A percentile compares a stretch with the other conserved stretches of the same genome.
phyloP scores from a whole-genome alignment of 495 filamentous ascomycete species.

The Penicillium longicatenatum region DNA sequence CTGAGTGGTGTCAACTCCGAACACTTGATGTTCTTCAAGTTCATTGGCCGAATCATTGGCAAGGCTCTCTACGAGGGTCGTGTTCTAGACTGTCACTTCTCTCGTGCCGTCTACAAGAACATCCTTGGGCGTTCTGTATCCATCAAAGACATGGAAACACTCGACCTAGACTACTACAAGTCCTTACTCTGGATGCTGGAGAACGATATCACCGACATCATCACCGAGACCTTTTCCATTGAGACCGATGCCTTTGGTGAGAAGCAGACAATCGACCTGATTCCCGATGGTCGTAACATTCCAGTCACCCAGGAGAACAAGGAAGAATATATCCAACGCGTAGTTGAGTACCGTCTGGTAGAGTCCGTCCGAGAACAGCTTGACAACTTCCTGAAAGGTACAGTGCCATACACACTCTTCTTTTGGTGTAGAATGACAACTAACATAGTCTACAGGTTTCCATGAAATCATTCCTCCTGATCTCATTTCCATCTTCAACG shows the following conservation, averaged over 20 bases:
- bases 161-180: conserved; percentile 98
- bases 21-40: conserved; percentile 98
- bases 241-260: conserved; percentile 93
- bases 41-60: conserved; percentile 97
- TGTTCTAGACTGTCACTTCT: conserved; percentile 98
- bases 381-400: conserved; percentile 84
- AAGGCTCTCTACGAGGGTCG: conserved; percentile 97
- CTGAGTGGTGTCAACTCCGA: conserved; percentile 91
- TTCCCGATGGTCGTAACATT: conserved; percentile 84
- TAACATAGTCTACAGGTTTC: conserved; percentile 56
- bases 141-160: conserved; percentile 99
- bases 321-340: conserved; percentile 89
- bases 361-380: conserved; percentile 92
- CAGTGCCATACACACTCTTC: neutral
- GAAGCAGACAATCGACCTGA: conserved; percentile 81
- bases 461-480: conserved; percentile 97
- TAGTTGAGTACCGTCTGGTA: conserved; percentile 91
- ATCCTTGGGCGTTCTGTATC: conserved; percentile 94
- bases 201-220: conserved; percentile 98
- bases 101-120: conserved; percentile 94
- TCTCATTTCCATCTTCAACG: conserved; percentile 96
- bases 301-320: conserved; percentile 98
- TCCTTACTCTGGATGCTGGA: conserved; percentile 98
- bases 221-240: conserved; percentile 94
- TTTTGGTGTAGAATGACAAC: neutral